Percentiles rank a stretch among this genome's conserved stretches.
Conservation (phyloP, 2,329 filamentous ascomycete species). For the Colletotrichum sidae region DNA sequence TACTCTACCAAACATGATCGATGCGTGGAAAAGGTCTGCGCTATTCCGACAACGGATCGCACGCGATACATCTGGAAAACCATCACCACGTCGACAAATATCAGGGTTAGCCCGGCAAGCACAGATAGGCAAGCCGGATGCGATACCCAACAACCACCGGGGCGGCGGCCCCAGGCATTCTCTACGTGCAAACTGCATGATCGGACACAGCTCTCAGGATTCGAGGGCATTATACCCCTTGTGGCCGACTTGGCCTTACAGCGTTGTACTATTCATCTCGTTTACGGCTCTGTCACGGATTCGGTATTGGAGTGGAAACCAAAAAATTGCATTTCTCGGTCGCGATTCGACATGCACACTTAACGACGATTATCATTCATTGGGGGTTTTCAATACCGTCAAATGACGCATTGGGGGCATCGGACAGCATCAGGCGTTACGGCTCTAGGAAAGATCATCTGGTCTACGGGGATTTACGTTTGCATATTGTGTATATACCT, state of each 20-base stretch:
- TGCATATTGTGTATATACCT: constrained; percentile 32
- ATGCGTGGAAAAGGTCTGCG: too few relatives aligned
- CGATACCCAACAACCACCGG: constrained; percentile 1
- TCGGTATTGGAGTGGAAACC: constrained; percentile 36
- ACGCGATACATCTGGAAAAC: background rate
- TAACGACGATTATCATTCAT: constrained; percentile 34
- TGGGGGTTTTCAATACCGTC: constrained; percentile 30
- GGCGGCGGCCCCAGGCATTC: constrained; percentile 11
- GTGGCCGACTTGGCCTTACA: constrained; percentile 34
- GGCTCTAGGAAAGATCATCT: constrained; percentile 17
- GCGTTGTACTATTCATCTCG: constrained; percentile 33
- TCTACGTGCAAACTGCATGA: constrained; percentile 31
- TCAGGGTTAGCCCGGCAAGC: background rate
- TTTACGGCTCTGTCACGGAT: constrained; percentile 36
- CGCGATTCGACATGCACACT: constrained; percentile 35
- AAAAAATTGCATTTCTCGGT: constrained; percentile 26
- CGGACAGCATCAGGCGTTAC: constrained; percentile 34
- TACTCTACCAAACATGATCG: background rate
- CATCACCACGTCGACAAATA: background rate
- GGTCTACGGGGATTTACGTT: constrained; percentile 18
- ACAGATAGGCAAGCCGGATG: background rate
- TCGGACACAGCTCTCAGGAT: constrained; percentile 33
- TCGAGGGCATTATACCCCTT: constrained; percentile 36
- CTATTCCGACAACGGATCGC: background rate
- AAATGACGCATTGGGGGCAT: constrained; percentile 32